Base-by-base conservation (phyloP, 2,329 filamentous ascomycete genomes). In the Arthrobotrys entomopaga region DNA sequence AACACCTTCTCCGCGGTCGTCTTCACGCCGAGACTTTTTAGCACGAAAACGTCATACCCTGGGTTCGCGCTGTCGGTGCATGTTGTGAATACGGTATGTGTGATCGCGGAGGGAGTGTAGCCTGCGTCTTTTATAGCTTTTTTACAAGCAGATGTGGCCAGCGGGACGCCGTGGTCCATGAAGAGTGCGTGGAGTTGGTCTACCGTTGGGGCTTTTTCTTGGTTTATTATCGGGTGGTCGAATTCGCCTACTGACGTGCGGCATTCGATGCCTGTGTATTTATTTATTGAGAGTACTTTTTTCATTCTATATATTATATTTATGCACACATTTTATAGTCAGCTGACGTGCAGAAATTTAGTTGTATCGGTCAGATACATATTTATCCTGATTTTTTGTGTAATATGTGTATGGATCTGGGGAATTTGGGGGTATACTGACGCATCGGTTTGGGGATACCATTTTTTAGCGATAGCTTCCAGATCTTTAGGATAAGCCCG, bases 31-130 rank as follows among this genome's bases (percentile, higher is more conserved):
- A 91, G 81, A 3, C 83, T 82, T 78, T 86, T 87, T 60, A 85
- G 85, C 22, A 90, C 86, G 75, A 84, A 89, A 79, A 90, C 87
- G 77, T 90, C 89, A 78, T 87, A 90, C 0, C 88, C 88, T 0
- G 88, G 88, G 79, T 90, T 90, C 15, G 88, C 87, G 76, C 87
- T 89, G 79, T 90, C 87, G 7, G 88, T 91, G 79, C 89, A 90
- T 3, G 88, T 90, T 0, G 88, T 89, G 22, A 87, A 86, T 7
- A 91, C 87, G 46, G 90, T 83, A 77, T 91, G 89, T 2, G 88
- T 91, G 75, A 91, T 87, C 59, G 87, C 82, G 2, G 79, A 78
- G 0, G 84, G 79, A 48, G 84, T 82, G 48, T 88, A 79, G 15
- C 82, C 82, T 3, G 87, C 86, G 79, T 88, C 87, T 6, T 82